A percentile compares a stretch with the other conserved stretches of the same genome.
Conservation (phyloP, 2,329 filamentous ascomycete genomes). For the Scorias spongiosa region DNA sequence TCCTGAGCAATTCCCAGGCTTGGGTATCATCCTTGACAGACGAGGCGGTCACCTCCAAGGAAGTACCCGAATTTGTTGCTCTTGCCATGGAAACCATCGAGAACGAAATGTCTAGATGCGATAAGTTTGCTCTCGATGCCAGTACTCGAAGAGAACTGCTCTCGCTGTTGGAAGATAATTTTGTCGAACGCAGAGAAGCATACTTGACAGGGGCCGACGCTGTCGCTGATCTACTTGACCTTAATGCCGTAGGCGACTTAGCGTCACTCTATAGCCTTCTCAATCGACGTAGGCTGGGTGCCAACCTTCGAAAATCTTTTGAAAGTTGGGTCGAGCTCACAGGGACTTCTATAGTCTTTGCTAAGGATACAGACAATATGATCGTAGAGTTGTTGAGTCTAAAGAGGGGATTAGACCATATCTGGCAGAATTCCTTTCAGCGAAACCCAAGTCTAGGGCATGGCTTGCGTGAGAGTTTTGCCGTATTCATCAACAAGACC, state of each 20-base stretch:
- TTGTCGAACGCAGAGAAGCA: constrained; percentile 53
- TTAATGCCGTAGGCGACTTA: constrained; percentile 54
- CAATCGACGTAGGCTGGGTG: constrained; percentile 53
- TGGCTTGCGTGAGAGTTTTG: constrained; percentile 70
- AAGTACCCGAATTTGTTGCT: constrained; percentile 61
- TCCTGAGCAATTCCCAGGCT: constrained; percentile 50
- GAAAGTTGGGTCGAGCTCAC: constrained; percentile 61
- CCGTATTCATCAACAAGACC: constrained; percentile 78
- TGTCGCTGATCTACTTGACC: constrained; percentile 57
- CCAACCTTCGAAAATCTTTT: constrained; percentile 58
- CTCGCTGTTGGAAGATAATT: constrained; percentile 52
- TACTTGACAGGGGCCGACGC: constrained; percentile 32
- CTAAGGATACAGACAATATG: constrained; percentile 68
- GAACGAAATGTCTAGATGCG: constrained; percentile 60
- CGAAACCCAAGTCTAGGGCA: constrained; percentile 64
- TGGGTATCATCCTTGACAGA: constrained; percentile 60
- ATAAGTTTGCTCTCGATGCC: constrained; percentile 65
- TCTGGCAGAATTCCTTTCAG: constrained; percentile 62
- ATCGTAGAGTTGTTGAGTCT: constrained; percentile 67
- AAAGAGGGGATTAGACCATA: constrained; percentile 61
- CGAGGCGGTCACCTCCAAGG: constrained; percentile 42
- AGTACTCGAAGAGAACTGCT: constrained; percentile 68
- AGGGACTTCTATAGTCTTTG: constrained; percentile 63
- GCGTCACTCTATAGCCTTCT: constrained; percentile 66
- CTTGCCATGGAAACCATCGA: constrained; percentile 54